Evolutionary conservation across 78 protist genomes (phyloP).

Genomic region (Dictyostelium purpureum): DNA sequence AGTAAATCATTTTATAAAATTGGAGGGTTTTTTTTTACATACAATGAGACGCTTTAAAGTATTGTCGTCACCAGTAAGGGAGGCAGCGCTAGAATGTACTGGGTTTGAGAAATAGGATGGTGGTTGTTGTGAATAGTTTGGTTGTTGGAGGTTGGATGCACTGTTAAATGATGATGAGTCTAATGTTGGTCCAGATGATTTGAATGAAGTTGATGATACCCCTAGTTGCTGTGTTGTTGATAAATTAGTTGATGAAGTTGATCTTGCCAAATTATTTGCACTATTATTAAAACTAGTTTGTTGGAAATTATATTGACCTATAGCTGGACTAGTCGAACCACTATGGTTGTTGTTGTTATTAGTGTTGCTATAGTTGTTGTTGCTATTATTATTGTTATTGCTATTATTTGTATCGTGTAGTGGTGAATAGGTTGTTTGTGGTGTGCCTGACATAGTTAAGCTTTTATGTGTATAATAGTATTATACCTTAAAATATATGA

Average conservation of each 20-base stretch:
- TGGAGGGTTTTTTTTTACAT: background rate
- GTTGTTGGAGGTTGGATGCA: background rate
- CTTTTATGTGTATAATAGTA: too few relatives aligned
- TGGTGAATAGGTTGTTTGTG: too few relatives aligned
- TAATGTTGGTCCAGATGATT: background rate
- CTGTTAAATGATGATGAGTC: background rate
- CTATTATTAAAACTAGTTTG: background rate
- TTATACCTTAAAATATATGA: too few relatives aligned
- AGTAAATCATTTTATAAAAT: background rate
- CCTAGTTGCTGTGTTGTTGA: background rate
- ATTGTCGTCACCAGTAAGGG: slow-evolving; percentile 47
- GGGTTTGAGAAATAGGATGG: background rate
- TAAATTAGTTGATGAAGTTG: background rate
- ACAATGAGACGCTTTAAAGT: slow-evolving; percentile 56
- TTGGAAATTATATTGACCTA: too few relatives aligned
- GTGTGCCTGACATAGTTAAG: too few relatives aligned
- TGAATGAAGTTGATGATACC: background rate
- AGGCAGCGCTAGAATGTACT: background rate
- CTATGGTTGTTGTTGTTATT: too few relatives aligned
- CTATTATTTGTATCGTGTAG: too few relatives aligned
- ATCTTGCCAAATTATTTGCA: background rate
- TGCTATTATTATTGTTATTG: too few relatives aligned
- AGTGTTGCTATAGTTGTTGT: too few relatives aligned
- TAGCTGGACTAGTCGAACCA: too few relatives aligned
- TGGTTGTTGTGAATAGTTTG: background rate